Evolutionary conservation across 148 eudicot genomes (phyloP), one percentile per base, ranked within the genome.

Genomic region (Chenopodium quinoa): DNA sequence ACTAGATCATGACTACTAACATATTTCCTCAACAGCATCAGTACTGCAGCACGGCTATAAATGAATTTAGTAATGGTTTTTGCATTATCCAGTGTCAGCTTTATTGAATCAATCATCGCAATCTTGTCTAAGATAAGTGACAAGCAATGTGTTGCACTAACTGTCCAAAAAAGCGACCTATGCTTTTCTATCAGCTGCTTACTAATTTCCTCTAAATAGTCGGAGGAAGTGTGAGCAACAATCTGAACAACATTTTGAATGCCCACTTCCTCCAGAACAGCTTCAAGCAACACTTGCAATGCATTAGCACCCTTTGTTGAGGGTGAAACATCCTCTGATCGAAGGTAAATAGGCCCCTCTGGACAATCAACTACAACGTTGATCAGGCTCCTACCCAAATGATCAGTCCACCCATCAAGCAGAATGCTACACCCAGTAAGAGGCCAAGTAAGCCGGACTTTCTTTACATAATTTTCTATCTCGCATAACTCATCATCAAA

Each of bases 331-430:
- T 92, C 93, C 8, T 80, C 72, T 22, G 98, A 88, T 22, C 83
- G 75, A 22, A 91, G 91, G 86, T 91, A 94, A 34, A 91, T 50
- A 1, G 96, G 81, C 8, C 98, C 98, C n/a, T 67, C 82, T 2
- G 94, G 94, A 79, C 90, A 91, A 62, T 88, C 90, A 3, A 83
- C 94, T 52, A 94, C 62, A 62, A 92, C 76, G 78, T 88, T 91
- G 14, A 94, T 32, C 75, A 94, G 78, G 60, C 82, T 66, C 27
- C 91, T 86, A 32, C 91, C 93, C 27, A 29, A 80, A 17, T 50
- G 86, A 85, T 90, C 91, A 1, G 75, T 84, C 98, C 98, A 94
- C 34, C 92, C 98, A 83, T 94, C 98, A 20, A 94, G 81, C 77
- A 91, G 56, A 72, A 94, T 83, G 79, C 93, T 94, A 73, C 98